Evolutionary conservation across 108 stramenopile genomes (phyloP), one percentile per base, ranked within the genome.

Genomic region (Skeletonema costatum): DNA sequence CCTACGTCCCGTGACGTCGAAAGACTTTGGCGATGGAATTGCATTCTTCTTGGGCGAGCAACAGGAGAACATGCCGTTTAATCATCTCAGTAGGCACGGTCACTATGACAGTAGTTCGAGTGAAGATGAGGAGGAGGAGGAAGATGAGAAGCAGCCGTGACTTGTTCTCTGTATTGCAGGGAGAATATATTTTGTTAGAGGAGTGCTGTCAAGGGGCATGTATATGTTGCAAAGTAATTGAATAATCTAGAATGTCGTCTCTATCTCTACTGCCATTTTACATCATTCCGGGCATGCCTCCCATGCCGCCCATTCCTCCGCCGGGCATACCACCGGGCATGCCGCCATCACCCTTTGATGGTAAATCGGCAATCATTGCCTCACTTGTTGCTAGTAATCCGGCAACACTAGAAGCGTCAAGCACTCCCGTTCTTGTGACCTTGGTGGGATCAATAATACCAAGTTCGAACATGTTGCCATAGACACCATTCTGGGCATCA

Each of bases 361-460:
- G 97, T 78, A 96, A 79, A 83, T 99, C 99, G 17, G 90, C 94
- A 81, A 99, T 98, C 97, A 99, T 98, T 31, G 98, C 88, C 83
- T 99, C 99, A 32, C 98, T 97, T 38, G 99, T 99, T 64, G 98
- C 98, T 51, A 99, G 86, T 53, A 99, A 87, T 32, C 95, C 96
- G 5, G 98, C 97, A 5, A 99, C 98, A 66, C 95, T 97, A 50
- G 98, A 92, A 46, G 99, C 98, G 84, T 99, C 99, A 46, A 98
- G 87, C 68, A 99, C 85, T 30, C 98, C 99, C 19, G 99, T 99
- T 74, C 97, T 92, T 21, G 98, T 97, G n/a, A 99, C 99, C 90
- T 99, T 99, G 38, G 97, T 98, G 12, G 99, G 99, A 85, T 99
- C 99, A 84, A 99, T 99, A 75, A 99, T 99, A 63, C 99, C 99